phyloP scores from a whole-genome alignment of 148 eudicot genomes.

The Vaccinium darrowii region DNA sequence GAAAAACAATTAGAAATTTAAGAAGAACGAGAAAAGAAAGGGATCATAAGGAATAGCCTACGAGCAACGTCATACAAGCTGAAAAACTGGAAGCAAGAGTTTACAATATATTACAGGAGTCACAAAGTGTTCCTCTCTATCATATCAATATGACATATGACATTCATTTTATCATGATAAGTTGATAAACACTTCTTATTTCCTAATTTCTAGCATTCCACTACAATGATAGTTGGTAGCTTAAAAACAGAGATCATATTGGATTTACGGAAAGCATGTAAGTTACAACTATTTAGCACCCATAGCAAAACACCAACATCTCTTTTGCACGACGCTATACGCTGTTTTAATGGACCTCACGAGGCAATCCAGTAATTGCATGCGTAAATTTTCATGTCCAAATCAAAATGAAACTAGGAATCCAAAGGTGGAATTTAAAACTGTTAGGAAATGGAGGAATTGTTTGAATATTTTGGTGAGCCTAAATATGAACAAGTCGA shows the following conservation, averaged over 20 bases:
- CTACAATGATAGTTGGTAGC: background rate
- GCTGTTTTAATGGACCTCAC: background rate
- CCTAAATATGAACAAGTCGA: too few relatives aligned
- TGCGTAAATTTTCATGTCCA: background rate
- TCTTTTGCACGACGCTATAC: background rate
- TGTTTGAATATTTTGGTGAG: too few relatives aligned
- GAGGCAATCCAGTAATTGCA: background rate
- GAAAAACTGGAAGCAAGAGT: background rate
- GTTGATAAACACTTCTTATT: background rate
- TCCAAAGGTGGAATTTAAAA: background rate
- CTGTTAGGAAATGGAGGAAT: too few relatives aligned
- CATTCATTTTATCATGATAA: background rate
- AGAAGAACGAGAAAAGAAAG: background rate
- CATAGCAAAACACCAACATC: background rate
- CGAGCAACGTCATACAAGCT: background rate
- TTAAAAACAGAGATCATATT: background rate
- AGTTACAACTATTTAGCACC: background rate
- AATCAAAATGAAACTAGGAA: background rate
- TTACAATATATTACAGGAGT: background rate
- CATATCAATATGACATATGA: background rate
- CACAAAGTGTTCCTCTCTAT: background rate
- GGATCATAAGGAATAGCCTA: background rate
- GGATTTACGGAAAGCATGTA: background rate
- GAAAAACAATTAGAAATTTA: background rate
- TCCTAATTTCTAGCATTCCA: background rate